Base-by-base conservation (phyloP, 2,329 filamentous ascomycete species). In the Neoarthrinium moseri region DNA sequence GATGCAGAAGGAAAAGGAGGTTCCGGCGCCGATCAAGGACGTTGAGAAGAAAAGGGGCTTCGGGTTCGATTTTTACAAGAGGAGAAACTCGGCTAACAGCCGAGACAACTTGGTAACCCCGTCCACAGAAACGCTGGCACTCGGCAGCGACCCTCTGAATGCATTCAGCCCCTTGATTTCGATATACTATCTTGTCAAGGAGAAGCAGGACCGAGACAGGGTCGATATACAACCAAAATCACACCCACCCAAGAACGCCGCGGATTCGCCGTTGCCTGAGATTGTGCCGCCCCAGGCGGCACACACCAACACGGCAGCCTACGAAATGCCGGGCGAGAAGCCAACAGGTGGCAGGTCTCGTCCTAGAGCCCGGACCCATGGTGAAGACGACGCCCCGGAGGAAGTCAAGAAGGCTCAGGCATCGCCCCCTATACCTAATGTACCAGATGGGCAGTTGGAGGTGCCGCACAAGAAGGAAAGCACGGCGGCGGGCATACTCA, bases 21-120 rank as follows among this genome's bases (percentile, higher is more conserved):
- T 70, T 53, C 77, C 65, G 55, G 83, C 62, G 64, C 78, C 63
- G 59, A 80, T 51, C 63, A 84, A 71, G 62, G 83, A 85, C 13
- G 72, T 77, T n/a, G 91, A 96, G 67, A 95, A 91, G 71, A 87
- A 83, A 62, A 83, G 92, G 45, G 88, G 89, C 8, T 92, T 96
- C 53, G 81, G 80, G 5, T 96, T 97, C 56, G 92, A 96, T 62
- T 97, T 99, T 61, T 99, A 97, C 71, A 96, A 96, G 69, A 80
- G 94, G 54, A 81, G 91, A 48, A 96, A 91, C 62, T 97, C 92
- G 1, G 86, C 84, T 33, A 89, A 81, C 43, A 97, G 94, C 66
- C 83, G 89, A 54, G 94, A 97, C 62, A 96, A 91, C 3, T 72
- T 99, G 52, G 82, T 78, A 5, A 86, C 84, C 2, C 86, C 89